Evolutionary conservation across 805 yeast species (phyloP), one percentile per base, ranked within the genome.

Genomic region (Kuraishia ogatae): DNA sequence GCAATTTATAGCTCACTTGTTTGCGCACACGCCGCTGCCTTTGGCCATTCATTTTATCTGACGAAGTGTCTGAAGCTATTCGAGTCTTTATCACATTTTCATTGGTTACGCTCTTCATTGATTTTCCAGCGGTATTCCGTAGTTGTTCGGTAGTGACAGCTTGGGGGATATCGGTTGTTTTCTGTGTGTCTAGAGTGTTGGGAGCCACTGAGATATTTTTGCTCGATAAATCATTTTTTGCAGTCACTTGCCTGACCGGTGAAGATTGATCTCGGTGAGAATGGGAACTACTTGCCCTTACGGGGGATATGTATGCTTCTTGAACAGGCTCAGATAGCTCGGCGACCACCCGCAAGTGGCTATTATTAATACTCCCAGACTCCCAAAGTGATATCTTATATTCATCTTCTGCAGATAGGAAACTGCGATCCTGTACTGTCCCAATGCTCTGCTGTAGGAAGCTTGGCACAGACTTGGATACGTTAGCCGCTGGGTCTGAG

Each of bases 1-100:
- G 90, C 39, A 82, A 74, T 20, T 82, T 82, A 61, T 89, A 89
- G 64, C 83, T 81, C 5, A 89, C 22, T 6, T 50, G 23, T 26
- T 22, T 46, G 22, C 49, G 24, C 24, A 20, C 49, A 20, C 49
- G 49, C 15, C 49, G 24, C 15, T 23, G 24, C 22, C 24, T 46
- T 20, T 21, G 19, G n/a, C 58, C 48, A 46, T 56, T 54, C 29
- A 24, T 51, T 7, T 39, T 53, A 7, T 46, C 50, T 24, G 54
- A 46, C 3, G 47, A 35, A 35, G 4, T 35, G 13, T 11, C 10
- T 10, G 10, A 26, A 26, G 29, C 29, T 6, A 26, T 26, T 26
- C 10, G 8, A 26, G 29, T 5, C 5, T 26, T 26, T 5, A 10
- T 26, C 10, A 10, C 10, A 10, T 26, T 10, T 10, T 26, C 29